These are phyloP conservation scores for Starmerella bombi DNA, from an alignment of 805 yeast species.

Conservation along the genomic window DNA sequence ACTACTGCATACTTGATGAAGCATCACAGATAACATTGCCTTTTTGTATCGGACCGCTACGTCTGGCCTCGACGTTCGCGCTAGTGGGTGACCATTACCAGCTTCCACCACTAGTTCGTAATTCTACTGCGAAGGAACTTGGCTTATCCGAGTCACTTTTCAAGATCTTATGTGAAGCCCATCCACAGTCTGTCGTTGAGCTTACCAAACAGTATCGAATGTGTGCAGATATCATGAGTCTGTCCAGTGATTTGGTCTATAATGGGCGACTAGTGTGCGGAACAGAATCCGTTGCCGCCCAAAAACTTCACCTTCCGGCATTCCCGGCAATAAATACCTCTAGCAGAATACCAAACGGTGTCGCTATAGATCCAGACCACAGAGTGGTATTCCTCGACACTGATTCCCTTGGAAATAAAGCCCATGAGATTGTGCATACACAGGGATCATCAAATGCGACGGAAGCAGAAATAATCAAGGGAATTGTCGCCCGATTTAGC, in stretches of 20 bases:
- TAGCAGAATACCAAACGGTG: slow-evolving; percentile 26
- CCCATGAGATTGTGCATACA: slow-evolving; percentile 40
- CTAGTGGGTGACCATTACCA: slow-evolving; percentile 96
- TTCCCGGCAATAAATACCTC: slow-evolving; percentile 13
- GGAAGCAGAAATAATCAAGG: slow-evolving; percentile 55
- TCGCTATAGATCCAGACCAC: slow-evolving; percentile 35
- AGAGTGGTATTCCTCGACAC: slow-evolving; percentile 72
- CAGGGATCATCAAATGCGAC: slow-evolving; percentile 60
- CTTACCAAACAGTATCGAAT: slow-evolving; percentile 78
- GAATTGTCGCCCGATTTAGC: slow-evolving; percentile 36
- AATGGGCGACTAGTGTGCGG: slow-evolving; percentile 70
- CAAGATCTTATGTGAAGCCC: slow-evolving; percentile 52
- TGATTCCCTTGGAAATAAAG: slow-evolving; percentile 43
- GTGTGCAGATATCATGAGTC: slow-evolving; percentile 76
- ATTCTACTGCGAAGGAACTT: slow-evolving; percentile 46
- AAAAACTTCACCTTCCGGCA: slow-evolving; percentile 39
- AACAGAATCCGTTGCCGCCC: slow-evolving; percentile 47
- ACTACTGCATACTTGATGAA: slow-evolving; percentile 89
- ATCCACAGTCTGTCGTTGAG: slow-evolving; percentile 65
- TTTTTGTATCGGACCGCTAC: slow-evolving; percentile 72
- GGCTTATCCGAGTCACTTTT: slow-evolving; percentile 70
- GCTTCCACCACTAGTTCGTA: slow-evolving; percentile 73
- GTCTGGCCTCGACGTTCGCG: slow-evolving; percentile 64
- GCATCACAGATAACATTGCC: slow-evolving; percentile 95
- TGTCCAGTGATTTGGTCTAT: slow-evolving; percentile 71